A percentile compares a stretch with the other conserved stretches of the same genome.
Evolutionary conservation across 208 protist species (phyloP).

Genomic region (Tritrichomonas musculus): DNA sequence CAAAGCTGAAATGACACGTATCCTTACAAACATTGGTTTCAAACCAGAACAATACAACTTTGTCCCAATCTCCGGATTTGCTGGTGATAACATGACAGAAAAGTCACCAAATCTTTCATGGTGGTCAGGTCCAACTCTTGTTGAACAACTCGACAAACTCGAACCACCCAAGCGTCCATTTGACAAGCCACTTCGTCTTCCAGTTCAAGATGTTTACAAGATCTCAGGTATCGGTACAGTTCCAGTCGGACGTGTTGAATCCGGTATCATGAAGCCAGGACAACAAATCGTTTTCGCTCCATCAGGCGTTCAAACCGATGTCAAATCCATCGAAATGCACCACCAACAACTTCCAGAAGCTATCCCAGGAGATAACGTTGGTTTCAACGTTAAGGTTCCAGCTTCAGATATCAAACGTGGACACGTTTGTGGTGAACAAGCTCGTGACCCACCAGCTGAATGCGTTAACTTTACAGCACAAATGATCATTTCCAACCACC

Average conservation of each 20-base stretch:
- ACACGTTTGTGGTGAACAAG: not conserved
- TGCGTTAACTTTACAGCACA: not conserved
- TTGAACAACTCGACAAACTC: conserved; percentile 28
- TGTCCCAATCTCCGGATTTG: not conserved
- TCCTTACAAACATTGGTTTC: not conserved
- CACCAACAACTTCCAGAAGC: conserved; percentile 62
- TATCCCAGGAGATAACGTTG: conserved; percentile 61
- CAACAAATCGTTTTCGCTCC: conserved; percentile 49
- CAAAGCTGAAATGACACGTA: conserved; percentile 34
- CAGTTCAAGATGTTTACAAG: conserved; percentile 57
- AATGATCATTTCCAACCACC: conserved; percentile 43
- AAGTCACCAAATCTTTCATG: conserved; percentile 37
- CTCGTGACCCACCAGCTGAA: not conserved
- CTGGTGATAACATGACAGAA: conserved; percentile 39
- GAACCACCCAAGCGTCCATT: conserved; percentile 13
- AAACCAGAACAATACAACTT: not conserved
- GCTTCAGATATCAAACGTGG: not conserved
- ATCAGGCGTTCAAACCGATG: conserved; percentile 47
- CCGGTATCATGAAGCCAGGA: conserved; percentile 49
- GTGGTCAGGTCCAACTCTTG: conserved; percentile 46
- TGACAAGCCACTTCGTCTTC: conserved; percentile 44
- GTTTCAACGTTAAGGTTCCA: conserved; percentile 54
- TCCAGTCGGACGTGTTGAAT: not conserved
- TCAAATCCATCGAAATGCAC: conserved; percentile 73
- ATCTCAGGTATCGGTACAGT: conserved; percentile 52